These are phyloP conservation scores for Sinapis alba DNA, from an alignment of 441 rosid species.

Conservation along the genomic window DNA sequence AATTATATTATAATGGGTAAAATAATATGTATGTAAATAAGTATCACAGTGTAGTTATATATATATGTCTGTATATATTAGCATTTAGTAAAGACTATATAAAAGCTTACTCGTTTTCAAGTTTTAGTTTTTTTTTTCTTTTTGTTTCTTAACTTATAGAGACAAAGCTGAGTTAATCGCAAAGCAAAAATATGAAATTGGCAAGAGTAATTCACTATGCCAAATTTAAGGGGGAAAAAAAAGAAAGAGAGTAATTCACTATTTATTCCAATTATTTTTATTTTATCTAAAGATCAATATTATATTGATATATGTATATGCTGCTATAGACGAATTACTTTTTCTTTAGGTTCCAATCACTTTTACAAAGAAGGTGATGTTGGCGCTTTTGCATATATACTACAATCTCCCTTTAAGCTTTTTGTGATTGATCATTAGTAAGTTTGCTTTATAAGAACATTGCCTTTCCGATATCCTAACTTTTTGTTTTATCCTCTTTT, in stretches of 20 bases:
- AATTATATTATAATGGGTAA: neutral
- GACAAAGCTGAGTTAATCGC: neutral
- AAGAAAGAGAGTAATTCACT: neutral
- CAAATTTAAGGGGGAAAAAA: too few species aligned
- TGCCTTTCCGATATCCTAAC: slow-evolving; percentile 8
- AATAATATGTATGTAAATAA: neutral
- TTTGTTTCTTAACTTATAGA: neutral
- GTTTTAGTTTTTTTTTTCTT: neutral
- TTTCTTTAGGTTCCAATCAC: slow-evolving; percentile 15
- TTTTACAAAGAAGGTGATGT: slow-evolving; percentile 25
- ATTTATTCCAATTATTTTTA: neutral
- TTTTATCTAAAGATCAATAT: neutral
- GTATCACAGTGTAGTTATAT: neutral
- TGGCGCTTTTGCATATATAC: slow-evolving; percentile 30
- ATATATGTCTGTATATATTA: neutral
- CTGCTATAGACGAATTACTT: slow-evolving; percentile 22
- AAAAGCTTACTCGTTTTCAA: neutral
- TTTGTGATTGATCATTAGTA: slow-evolving; percentile 26
- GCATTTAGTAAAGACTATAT: neutral
- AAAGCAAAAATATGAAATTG: too few species aligned
- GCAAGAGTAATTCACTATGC: neutral
- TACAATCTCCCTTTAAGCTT: slow-evolving; percentile 21
- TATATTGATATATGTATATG: neutral
- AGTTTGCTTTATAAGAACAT: slow-evolving; percentile 26
- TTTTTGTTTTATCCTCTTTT: slow-evolving; percentile 12